Base-by-base conservation (phyloP, 345 rosid genomes). In the Leavenworthia alabamica region DNA sequence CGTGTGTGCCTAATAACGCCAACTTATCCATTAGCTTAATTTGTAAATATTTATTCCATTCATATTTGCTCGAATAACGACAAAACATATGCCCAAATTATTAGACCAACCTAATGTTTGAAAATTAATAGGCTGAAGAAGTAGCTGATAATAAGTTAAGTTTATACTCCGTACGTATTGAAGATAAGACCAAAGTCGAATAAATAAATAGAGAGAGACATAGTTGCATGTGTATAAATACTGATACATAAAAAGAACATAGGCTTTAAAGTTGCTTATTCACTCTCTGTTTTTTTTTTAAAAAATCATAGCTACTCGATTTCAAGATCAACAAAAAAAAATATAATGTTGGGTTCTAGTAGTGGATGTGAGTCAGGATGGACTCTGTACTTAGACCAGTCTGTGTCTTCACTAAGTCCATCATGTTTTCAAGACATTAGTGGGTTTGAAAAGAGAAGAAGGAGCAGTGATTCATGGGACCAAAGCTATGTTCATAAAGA, bases 281-380 rank as follows among this genome's bases (percentile, higher is more conserved):
- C 27, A 56, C 50, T 7, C 16, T 36, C 2, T 13, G 14, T 16
- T 29, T 47, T 29, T 5, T 7, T 52, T 24, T 28, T n/a, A n/a
- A n/a, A n/a, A 54, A 32, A 42, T 28, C 32, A 49, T 14, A 43
- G 27, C 45, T 37, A 43, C 44, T 64, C 36, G 37, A 53, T 51
- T 22, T 36, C 47, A 12, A 33, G 33, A 36, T 12, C 40, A 35
- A 36, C 7, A 36, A 36, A 36, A 35, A 11, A 19, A 44, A 66
- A 63, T 78, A 78, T 86, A 75, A 82, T 71, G 77, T 56, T 80
- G 35, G 77, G 62, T 20, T 75, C 68, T 58, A 85, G 84, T 17
- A 85, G 89, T 64, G 97, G 87, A 13, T 89, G 99, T 54, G 97
- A 92, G 63, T 92, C 99, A 17, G 99, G 99, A n/a, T 92, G 99